Percentiles rank a stretch among this genome's conserved stretches.
Conservation (phyloP, 2,329 filamentous ascomycete genomes). For the Coniochaeta hoffmannii region DNA sequence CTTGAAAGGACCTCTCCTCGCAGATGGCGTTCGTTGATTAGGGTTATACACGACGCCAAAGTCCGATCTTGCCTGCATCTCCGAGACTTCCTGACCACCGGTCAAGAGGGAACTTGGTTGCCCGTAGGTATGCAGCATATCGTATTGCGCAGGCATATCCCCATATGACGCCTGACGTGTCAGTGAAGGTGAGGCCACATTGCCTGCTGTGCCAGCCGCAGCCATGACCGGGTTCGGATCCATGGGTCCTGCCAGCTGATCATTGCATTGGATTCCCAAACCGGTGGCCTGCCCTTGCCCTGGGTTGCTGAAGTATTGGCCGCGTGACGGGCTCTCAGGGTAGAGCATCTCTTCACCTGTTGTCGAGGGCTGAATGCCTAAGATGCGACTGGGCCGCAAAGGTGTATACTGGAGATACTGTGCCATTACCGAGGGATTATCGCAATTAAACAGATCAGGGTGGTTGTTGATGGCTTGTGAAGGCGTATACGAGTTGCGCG, state of each 20-base stretch:
- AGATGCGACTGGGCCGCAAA: constrained; percentile 24
- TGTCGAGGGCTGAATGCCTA: constrained; percentile 17
- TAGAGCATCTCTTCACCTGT: constrained; percentile 34
- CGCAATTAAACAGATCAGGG: constrained; percentile 20
- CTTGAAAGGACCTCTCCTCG: constrained; percentile 46
- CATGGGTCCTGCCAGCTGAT: constrained; percentile 5
- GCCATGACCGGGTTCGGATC: constrained; percentile 5
- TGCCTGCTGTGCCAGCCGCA: constrained; percentile 4
- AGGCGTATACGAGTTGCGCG: constrained; percentile 10
- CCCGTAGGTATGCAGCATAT: constrained; percentile 8
- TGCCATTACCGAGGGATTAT: constrained; percentile 18
- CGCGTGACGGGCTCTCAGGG: constrained; percentile 17
- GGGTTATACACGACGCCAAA: constrained; percentile 25
- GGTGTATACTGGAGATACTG: constrained; percentile 27
- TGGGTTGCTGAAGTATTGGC: constrained; percentile 13
- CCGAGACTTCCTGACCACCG: constrained; percentile 7
- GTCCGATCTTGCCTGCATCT: constrained; percentile 7
- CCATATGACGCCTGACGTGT: constrained; percentile 5
- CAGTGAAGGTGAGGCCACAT: constrained; percentile 6
- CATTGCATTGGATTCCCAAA: constrained; percentile 6
- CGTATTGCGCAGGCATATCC: constrained; percentile 8
- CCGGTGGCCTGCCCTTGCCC: not conserved
- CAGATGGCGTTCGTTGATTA: constrained; percentile 26
- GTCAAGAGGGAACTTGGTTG: constrained; percentile 5
- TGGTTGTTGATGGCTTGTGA: constrained; percentile 18